Percentiles rank a stretch among this genome's conserved stretches.
Conservation (phyloP, 768 basidiomycete species). For the Strobilomyces echinocephalus region DNA sequence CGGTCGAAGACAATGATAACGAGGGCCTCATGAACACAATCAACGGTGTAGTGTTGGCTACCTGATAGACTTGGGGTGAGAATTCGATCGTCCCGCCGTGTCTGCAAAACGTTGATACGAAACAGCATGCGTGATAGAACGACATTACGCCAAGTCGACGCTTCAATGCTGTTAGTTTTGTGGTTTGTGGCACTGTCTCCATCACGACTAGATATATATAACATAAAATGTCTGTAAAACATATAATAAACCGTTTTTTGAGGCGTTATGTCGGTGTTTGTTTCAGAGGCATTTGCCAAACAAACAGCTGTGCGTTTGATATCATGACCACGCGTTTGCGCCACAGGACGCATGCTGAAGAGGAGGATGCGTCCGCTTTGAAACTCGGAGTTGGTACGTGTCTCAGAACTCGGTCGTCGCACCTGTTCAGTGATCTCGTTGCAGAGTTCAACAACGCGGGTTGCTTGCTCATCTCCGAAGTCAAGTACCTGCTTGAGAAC, state of each 20-base stretch:
- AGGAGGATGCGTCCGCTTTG: constrained; percentile 80
- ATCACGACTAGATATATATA: constrained; percentile 32
- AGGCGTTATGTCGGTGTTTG: constrained; percentile 5
- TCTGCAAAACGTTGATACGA: neutral
- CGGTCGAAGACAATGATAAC: constrained; percentile 29
- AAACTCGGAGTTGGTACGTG: constrained; percentile 70
- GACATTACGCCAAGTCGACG: constrained; percentile 25
- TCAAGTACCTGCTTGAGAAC: constrained; percentile 85
- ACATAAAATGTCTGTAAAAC: constrained; percentile 34
- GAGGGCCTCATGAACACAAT: constrained; percentile 8
- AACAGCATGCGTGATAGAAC: constrained; percentile 13
- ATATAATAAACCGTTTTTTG: constrained; percentile 29
- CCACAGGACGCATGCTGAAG: constrained; percentile 63
- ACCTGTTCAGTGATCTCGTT: neutral
- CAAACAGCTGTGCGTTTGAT: constrained; percentile 5
- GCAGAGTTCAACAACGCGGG: constrained; percentile 89
- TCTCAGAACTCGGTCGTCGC: no score
- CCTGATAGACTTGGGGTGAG: constrained; percentile 25
- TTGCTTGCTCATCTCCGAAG: constrained; percentile 87
- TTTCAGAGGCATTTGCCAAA: constrained; percentile 34
- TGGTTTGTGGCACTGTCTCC: constrained; percentile 26
- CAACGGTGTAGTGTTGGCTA: constrained; percentile 23
- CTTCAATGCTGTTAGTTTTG: constrained; percentile 24
- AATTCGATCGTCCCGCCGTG: neutral
- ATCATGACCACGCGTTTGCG: constrained; percentile 57